A percentile compares a stretch with the other conserved stretches of the same genome.
Conservation (phyloP, 2,329 filamentous ascomycete species). For the Incumbomyces lentus region DNA sequence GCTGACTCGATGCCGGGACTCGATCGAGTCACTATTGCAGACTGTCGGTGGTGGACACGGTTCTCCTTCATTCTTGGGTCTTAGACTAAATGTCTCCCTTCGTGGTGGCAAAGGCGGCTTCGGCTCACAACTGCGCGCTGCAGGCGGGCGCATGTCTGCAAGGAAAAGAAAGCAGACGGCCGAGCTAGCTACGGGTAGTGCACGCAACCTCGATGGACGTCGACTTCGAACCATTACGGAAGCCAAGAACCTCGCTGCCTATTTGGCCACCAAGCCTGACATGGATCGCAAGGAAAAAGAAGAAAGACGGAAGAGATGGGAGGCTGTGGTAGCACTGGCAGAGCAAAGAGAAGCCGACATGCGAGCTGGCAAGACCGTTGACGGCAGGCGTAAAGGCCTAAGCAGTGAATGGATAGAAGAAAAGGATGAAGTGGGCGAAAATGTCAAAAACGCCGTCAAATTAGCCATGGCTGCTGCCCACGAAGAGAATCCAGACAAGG, state of each 20-base stretch:
- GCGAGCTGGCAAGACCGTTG: constrained; percentile 47
- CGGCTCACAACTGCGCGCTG: constrained; percentile 89
- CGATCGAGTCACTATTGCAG: constrained; percentile 40
- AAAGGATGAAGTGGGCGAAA: constrained; percentile 80
- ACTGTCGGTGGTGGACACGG: background rate
- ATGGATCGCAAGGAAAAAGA: constrained; percentile 95
- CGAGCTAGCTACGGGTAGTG: constrained; percentile 50
- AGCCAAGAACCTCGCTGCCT: constrained; percentile 89
- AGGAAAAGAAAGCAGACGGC: constrained; percentile 72
- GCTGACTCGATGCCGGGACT: constrained; percentile 46
- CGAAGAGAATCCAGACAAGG: constrained; percentile 33
- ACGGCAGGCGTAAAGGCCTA: constrained; percentile 48
- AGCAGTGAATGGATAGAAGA: constrained; percentile 91
- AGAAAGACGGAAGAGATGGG: constrained; percentile 71
- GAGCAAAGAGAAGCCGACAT: constrained; percentile 78
- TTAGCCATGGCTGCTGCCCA: constrained; percentile 52
- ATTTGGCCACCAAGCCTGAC: constrained; percentile 87
- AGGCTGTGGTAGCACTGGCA: constrained; percentile 74
- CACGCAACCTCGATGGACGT: constrained; percentile 83
- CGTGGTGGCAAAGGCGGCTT: constrained; percentile 96
- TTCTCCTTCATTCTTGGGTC: constrained; percentile 52
- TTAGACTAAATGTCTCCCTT: constrained; percentile 68
- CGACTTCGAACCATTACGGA: constrained; percentile 85
- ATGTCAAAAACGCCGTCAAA: constrained; percentile 66
- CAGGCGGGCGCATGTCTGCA: constrained; percentile 96